Evolutionary conservation across 306 rosid species (phyloP).

Genomic region (Ormosia semicastrata): DNA sequence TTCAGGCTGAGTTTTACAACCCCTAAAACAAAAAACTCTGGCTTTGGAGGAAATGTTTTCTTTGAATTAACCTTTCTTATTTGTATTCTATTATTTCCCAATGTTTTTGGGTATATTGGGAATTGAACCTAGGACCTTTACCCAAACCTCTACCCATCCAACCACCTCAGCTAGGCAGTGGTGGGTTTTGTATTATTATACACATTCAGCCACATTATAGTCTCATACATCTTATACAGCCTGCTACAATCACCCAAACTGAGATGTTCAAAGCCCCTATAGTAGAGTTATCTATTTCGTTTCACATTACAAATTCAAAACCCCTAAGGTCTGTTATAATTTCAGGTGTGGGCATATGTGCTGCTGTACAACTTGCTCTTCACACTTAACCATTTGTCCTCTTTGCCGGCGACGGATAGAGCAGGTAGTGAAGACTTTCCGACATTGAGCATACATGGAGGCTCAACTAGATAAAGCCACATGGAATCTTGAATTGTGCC

Average conservation of each 20-base stretch:
- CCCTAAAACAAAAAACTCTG: neutral
- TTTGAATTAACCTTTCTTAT: neutral
- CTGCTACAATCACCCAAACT: neutral
- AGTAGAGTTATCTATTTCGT: neutral
- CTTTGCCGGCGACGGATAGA: slow-evolving; percentile 89
- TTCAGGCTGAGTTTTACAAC: neutral
- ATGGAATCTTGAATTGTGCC: neutral
- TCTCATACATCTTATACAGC: neutral
- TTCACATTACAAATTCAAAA: neutral
- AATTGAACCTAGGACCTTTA: neutral
- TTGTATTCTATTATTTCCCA: neutral
- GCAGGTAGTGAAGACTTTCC: slow-evolving; percentile 87
- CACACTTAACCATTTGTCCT: slow-evolving; percentile 85
- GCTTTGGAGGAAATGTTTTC: neutral
- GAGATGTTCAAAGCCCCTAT: slow-evolving; percentile 10
- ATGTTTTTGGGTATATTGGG: too few relatives aligned
- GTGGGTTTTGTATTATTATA: neutral
- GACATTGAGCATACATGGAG: slow-evolving; percentile 50
- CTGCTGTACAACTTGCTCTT: slow-evolving; percentile 84
- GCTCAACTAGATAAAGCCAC: neutral
- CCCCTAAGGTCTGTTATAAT: slow-evolving; percentile 29
- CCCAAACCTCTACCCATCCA: neutral
- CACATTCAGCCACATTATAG: too few relatives aligned
- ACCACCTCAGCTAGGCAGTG: neutral
- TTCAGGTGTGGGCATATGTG: slow-evolving; percentile 99